Base-by-base conservation (phyloP, 176 grass and related monocot genomes). In the Pontederia paniculata region DNA sequence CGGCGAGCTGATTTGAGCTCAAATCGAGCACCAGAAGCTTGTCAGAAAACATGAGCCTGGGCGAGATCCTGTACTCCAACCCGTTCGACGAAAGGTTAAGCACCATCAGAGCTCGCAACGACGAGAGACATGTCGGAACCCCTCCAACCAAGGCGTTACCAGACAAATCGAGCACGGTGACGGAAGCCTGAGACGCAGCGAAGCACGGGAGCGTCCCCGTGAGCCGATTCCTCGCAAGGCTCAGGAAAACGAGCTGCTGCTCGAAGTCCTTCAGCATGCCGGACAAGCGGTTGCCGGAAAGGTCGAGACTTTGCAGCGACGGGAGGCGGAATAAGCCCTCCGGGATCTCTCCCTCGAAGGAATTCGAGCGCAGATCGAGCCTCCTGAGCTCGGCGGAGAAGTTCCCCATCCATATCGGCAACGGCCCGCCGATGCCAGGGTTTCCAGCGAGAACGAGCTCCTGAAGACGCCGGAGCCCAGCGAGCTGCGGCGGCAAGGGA, bases 31-130 rank as follows among this genome's bases (percentile, higher is more conserved):
- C 71, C 1, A 60, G 52, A 44, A 98, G 82, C 69, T 81, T 78
- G 53, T 74, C 58, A 10, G 93, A 80, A 59, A 98, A 98, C 50
- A 85, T 77, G 55, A 98, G 75, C 13, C 77, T 79, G 28, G 93
- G 93, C 44, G 93, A 98, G 47, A 98, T 79, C 53, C 77, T 70
- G 66, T 81, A 81, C 6, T 72, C 20, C 31, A 89, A 57, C 12
- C 5, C 5, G 61, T 88, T 88, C 55, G 63, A 54, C 2, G 86
- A 89, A 10, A 84, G 31, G 60, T 81, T 84, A 62, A 89, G 61
- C 52, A 37, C 52, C 52, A 70, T 63, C 17, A 89, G 71, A 9
- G 12, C 21, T 1, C 73, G 52, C 8, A 80, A 52, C 4, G 69
- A 74, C 42, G 79, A 77, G 8, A 89, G 10, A 4, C 9, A 74